Percentiles rank a stretch among this genome's conserved stretches.
phyloP scores from a whole-genome alignment of 768 basidiomycete genomes.

The Clitopilus hobsonii region DNA sequence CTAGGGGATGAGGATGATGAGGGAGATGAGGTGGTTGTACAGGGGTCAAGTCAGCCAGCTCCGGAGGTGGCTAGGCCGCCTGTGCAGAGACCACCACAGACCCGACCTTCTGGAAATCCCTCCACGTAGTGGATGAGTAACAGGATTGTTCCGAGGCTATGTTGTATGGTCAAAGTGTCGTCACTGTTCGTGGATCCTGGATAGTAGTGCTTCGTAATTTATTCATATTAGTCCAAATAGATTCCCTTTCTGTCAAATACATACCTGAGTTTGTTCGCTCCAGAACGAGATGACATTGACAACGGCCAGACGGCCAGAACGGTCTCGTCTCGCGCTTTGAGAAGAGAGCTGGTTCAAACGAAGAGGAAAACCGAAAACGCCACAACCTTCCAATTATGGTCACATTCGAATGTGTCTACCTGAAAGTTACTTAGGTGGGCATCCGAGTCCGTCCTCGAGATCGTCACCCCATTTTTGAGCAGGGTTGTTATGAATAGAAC shows the following conservation, averaged over 20 bases:
- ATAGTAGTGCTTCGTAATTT: neutral
- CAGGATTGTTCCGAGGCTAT: too few relatives aligned
- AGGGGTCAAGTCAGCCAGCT: neutral
- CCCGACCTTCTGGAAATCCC: neutral
- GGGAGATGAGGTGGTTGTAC: neutral
- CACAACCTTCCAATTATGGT: neutral
- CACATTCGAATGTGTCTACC: neutral
- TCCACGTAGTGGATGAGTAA: neutral
- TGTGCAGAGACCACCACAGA: neutral
- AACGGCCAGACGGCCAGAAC: too few relatives aligned
- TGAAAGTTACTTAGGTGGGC: too few relatives aligned
- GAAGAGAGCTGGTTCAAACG: too few relatives aligned
- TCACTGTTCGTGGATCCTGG: too few relatives aligned
- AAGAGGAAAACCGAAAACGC: neutral
- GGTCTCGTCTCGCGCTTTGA: too few relatives aligned
- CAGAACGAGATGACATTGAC: too few relatives aligned
- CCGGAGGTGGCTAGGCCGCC: neutral
- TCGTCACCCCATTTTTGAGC: neutral
- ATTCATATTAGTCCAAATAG: neutral
- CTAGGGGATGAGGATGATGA: conserved; percentile 28
- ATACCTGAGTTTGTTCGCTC: neutral
- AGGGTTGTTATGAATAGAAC: neutral
- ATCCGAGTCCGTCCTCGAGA: too few relatives aligned
- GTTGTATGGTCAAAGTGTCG: too few relatives aligned
- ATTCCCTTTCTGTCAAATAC: neutral